Evolutionary conservation across 2,329 filamentous ascomycete genomes (phyloP).

Genomic region (Diaporthe sp.): DNA sequence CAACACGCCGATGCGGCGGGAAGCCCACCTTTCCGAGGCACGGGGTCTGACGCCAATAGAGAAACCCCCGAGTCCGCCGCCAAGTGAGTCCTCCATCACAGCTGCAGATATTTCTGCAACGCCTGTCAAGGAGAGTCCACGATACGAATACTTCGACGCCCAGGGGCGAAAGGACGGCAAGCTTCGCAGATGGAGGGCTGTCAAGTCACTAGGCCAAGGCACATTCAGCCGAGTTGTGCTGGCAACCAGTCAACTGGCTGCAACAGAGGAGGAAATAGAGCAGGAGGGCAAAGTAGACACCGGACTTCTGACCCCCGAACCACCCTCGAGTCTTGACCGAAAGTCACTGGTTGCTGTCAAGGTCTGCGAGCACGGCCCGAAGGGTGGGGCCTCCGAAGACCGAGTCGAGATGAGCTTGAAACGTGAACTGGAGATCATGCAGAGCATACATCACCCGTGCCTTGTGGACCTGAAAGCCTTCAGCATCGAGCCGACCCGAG

Average conservation of each 20-base stretch:
- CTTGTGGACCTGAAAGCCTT: slow-evolving; percentile 93
- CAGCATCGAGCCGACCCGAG: slow-evolving; percentile 84
- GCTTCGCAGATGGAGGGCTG: slow-evolving; percentile 80
- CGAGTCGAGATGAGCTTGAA: slow-evolving; percentile 94
- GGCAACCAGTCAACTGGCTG: slow-evolving; percentile 80
- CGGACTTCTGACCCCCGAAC: slow-evolving; percentile 48
- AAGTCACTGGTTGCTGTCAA: slow-evolving; percentile 93
- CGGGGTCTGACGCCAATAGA: slow-evolving; percentile 77
- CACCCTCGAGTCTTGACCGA: slow-evolving; percentile 64
- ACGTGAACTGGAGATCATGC: slow-evolving; percentile 94
- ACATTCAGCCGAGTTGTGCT: slow-evolving; percentile 96
- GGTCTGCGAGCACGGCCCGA: slow-evolving; percentile 93
- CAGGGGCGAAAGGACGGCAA: slow-evolving; percentile 76
- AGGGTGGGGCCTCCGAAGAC: slow-evolving; percentile 92
- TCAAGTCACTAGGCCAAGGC: slow-evolving; percentile 88
- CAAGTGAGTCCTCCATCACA: slow-evolving; percentile 76
- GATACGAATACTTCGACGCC: slow-evolving; percentile 77
- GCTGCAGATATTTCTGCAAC: slow-evolving; percentile 53
- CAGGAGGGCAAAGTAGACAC: slow-evolving; percentile 43
- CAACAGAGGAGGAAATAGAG: slow-evolving; percentile 59
- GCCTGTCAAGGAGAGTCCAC: slow-evolving; percentile 51
- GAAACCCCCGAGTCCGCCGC: slow-evolving; percentile 83
- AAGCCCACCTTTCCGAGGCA: slow-evolving; percentile 83
- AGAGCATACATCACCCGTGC: slow-evolving; percentile 87
- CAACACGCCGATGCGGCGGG: slow-evolving; percentile 73